Base-by-base conservation (phyloP, 2,329 filamentous ascomycete species). In the Coniosporium tulheliwenetii region DNA sequence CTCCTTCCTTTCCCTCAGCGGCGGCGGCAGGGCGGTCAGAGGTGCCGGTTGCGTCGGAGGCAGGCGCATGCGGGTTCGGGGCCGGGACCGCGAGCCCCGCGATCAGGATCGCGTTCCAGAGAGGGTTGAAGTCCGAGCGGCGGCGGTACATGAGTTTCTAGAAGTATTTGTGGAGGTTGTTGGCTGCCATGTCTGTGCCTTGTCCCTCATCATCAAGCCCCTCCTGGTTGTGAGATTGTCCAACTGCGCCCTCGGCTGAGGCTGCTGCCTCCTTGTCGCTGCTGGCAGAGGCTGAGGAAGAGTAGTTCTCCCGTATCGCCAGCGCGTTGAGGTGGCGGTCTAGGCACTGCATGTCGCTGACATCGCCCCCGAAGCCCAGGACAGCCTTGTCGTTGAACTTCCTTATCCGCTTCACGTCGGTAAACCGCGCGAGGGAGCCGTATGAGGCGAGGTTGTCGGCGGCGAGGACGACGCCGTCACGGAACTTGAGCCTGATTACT, bases 281-380 rank as follows among this genome's bases (percentile, higher is more conserved):
- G n/a, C n/a, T n/a, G n/a, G n/a, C n/a, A n/a, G n/a, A n/a, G n/a
- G n/a, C n/a, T n/a, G n/a, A n/a, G n/a, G n/a, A n/a, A n/a, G 72
- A 73, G 70, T 98, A 96, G 58, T 85, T 81, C 70, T 96, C 87
- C 60, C 81, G 74, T 62, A 93, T 85, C 59, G 83, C 78, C 53
- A 96, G 81, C 47, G 84, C 81, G 56, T 75, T 80, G 52, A 98
- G 80, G 56, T 94, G 78, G 52, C 91, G 80, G 74, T 94, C 83
- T 51, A 98, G 78, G 70, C 91, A 93, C 70, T 98, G 91, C 91
- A 98, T 96, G 70, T 98, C 91, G 48, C 85, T 93, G 53, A 98
- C 81, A 68, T 98, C 91, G 61, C 91, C 91, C 61, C 86, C 85
- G 66, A 96, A 93, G 54, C 91, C 91, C 56, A 98, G 73, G 45